Evolutionary conservation across 2,329 filamentous ascomycete genomes (phyloP).

Genomic region (Claviceps sp.): DNA sequence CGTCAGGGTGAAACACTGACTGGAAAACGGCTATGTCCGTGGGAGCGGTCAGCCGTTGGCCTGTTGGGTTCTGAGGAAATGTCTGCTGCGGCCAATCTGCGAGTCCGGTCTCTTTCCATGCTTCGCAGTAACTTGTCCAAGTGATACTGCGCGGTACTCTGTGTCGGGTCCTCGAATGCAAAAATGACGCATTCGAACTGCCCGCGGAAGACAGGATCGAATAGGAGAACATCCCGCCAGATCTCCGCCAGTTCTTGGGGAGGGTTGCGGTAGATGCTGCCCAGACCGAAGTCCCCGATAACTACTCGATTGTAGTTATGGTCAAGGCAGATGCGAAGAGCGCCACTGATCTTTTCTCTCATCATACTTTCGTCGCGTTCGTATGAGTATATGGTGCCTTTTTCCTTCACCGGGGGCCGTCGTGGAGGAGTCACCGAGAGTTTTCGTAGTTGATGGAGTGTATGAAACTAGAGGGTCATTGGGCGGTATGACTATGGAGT

Average conservation of each 20-base stretch:
- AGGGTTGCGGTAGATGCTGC: constrained; percentile 50
- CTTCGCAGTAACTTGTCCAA: constrained; percentile 43
- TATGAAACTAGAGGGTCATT: too few relatives aligned
- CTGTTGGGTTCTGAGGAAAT: constrained; percentile 12
- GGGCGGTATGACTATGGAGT: too few relatives aligned
- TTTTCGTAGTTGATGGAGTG: too few relatives aligned
- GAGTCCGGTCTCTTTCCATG: constrained; percentile 21
- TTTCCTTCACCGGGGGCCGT: too few relatives aligned
- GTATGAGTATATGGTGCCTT: too few relatives aligned
- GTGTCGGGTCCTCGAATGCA: constrained; percentile 44
- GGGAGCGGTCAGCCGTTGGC: constrained; percentile 13
- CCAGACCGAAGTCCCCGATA: constrained; percentile 51
- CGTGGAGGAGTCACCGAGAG: too few relatives aligned
- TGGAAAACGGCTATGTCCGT: constrained; percentile 41
- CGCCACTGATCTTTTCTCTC: too few relatives aligned
- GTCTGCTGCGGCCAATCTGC: constrained; percentile 18
- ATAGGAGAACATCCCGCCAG: constrained; percentile 51
- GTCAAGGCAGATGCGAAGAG: constrained; percentile 56
- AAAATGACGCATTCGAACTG: constrained; percentile 50
- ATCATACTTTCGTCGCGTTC: too few relatives aligned
- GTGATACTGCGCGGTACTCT: constrained; percentile 39
- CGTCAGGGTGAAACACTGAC: constrained; percentile 34
- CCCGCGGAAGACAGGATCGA: constrained; percentile 47
- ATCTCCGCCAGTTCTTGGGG: constrained; percentile 50
- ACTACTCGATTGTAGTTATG: constrained; percentile 43